Evolutionary conservation across 495 filamentous ascomycete species (phyloP).

Genomic region (Pseudevernia furfuracea): DNA sequence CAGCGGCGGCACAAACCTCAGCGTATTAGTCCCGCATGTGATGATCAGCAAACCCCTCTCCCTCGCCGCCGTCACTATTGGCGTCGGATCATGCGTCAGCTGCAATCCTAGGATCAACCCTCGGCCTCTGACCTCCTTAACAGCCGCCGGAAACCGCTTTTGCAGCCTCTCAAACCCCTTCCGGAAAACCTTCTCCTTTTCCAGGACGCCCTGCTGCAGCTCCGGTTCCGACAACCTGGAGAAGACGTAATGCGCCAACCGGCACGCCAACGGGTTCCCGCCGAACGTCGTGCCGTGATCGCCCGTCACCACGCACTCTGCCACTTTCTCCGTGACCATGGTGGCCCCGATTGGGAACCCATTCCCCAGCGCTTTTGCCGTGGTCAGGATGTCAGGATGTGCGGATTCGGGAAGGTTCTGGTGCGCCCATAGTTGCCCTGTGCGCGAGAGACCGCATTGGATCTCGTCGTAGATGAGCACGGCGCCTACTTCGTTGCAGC

Average conservation of each 20-base stretch:
- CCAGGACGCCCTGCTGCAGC: conserved; percentile 55
- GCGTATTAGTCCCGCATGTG: conserved; percentile 79
- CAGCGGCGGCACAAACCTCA: conserved; percentile 79
- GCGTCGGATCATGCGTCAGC: conserved; percentile 57
- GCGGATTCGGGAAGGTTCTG: conserved; percentile 58
- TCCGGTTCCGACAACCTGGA: conserved; percentile 56
- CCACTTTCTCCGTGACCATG: conserved; percentile 66
- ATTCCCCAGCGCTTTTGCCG: conserved; percentile 92
- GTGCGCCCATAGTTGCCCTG: conserved; percentile 87
- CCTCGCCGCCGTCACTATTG: conserved; percentile 72
- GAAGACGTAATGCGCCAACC: conserved; percentile 78
- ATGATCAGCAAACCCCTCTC: conserved; percentile 87
- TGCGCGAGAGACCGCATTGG: conserved; percentile 83
- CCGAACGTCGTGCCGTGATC: conserved; percentile 98
- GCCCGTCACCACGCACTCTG: conserved; percentile 75
- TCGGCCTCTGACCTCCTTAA: conserved; percentile 70
- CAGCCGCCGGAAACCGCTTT: conserved; percentile 59
- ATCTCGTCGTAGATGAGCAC: conserved; percentile 94
- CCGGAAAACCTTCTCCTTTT: conserved; percentile 58
- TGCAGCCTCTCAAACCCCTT: conserved; percentile 55
- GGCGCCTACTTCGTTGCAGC: conserved; percentile 81
- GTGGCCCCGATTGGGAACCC: conserved; percentile 92
- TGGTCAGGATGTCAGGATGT: conserved; percentile 90
- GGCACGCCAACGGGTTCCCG: conserved; percentile 82
- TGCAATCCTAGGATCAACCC: conserved; percentile 85